Percentiles rank a stretch among this genome's conserved stretches.
phyloP scores from a whole-genome alignment of 306 rosid species.

The Abrus pulchellus region DNA sequence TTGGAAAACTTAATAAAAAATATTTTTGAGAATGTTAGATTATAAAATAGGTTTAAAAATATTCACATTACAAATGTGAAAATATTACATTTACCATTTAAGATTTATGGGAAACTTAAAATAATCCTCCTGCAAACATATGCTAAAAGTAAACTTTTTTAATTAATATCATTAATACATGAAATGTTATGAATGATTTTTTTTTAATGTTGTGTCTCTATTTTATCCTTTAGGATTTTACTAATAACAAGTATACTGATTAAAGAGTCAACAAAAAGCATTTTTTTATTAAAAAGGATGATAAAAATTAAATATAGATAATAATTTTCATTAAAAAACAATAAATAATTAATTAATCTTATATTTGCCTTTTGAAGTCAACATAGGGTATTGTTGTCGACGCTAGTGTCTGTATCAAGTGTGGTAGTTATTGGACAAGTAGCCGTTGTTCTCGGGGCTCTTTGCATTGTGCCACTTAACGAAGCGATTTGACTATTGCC shows the following conservation, averaged over 20 bases:
- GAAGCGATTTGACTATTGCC: constrained; percentile 30
- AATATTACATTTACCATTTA: no score
- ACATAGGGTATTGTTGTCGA: not conserved
- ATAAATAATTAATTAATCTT: no score
- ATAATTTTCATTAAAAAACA: no score
- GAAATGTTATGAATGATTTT: not conserved
- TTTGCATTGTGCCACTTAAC: constrained; percentile 14
- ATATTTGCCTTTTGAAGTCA: no score
- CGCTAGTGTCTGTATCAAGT: not conserved
- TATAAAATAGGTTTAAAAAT: no score
- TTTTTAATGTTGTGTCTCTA: not conserved
- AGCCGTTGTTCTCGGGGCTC: not conserved
- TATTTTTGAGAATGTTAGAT: no score
- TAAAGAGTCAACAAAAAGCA: not conserved
- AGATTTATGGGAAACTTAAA: no score
- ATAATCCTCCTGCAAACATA: no score
- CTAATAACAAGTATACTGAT: not conserved
- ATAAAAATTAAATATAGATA: no score
- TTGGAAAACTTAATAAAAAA: no score
- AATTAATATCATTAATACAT: not conserved
- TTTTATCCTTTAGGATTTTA: not conserved
- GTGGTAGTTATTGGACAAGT: constrained; percentile 31
- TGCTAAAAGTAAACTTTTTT: not conserved
- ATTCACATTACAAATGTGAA: no score
- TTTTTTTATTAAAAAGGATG: no score